Base-by-base conservation (phyloP, 2,329 filamentous ascomycete species). In the Emmonsiellopsis sp. region DNA sequence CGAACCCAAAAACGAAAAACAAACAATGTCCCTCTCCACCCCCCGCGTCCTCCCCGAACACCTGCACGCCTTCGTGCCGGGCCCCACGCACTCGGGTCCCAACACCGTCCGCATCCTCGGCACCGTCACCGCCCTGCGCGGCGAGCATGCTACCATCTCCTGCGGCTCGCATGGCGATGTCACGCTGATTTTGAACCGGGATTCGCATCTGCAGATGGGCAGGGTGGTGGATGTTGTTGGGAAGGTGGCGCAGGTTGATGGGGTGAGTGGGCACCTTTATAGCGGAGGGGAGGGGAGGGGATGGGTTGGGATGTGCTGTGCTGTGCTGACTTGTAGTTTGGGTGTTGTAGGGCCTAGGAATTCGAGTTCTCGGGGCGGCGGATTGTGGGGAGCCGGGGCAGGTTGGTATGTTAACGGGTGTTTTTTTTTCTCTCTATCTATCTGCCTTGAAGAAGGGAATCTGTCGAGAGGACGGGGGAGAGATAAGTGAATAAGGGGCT, bases 51-150 rank as follows among this genome's bases (percentile, higher is more conserved):
- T 87, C 47, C 86, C 87, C 51, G 74, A 79, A 42, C 87, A 92
- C 71, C 85, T 97, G 54, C 82, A 89, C 66, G 78, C 78, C 73
- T 77, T 84, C 60, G 77, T 78, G 60, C 80, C 68, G 46, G 63
- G 61, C 54, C 54, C 63, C 31, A 61, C 58, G 54, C 57, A 62
- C 33, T 61, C 62, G 53, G 70, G 73, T 49, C 71, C 80, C 65
- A 74, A 82, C 59, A 87, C 87, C 57, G 87, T 97, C 57, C 90
- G 90, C 62, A 77, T 97, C 53, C 78, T 95, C 5, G 93, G 93
- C 63, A 90, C 86, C 63, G 90, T 97, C 46, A 80, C 82, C 3
- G 85, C 93, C 63, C 77, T 97, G 27, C 84, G 85, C 50, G 91
- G 91, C 60, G 87, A 93, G 51, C 80, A 81, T 49, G 92, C 90